Percentiles rank a stretch among this genome's conserved stretches.
Conservation (phyloP, 2,329 filamentous ascomycete species). For the Rhynchosporium agropyri region DNA sequence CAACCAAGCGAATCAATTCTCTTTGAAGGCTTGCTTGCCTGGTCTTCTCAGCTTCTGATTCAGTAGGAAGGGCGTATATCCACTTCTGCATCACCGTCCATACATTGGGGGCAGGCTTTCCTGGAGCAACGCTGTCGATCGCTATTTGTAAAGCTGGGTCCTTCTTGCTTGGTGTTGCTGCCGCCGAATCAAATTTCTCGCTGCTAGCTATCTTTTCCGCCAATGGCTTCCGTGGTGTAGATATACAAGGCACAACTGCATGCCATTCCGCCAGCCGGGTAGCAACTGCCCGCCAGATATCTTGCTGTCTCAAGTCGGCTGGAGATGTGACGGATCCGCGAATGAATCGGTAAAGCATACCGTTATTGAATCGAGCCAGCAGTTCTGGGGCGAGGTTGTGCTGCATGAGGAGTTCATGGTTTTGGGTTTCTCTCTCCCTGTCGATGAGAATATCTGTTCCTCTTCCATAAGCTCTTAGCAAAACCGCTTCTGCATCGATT, state of each 20-base stretch:
- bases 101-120: constrained; percentile 78
- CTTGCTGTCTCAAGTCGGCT: constrained; percentile 73
- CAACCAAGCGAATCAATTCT: constrained; percentile 72
- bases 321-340: constrained; percentile 78
- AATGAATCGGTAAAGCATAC: constrained; percentile 92
- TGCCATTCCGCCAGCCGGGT: constrained; percentile 91
- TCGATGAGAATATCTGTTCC: constrained; percentile 96
- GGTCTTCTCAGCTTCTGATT: constrained; percentile 67
- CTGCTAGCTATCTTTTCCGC: constrained; percentile 46
- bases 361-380: constrained; percentile 91
- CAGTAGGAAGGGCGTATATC: constrained; percentile 80
- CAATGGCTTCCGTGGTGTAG: constrained; percentile 39
- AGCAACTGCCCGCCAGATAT: constrained; percentile 82
- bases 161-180: constrained; percentile 40
- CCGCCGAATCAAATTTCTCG: constrained; percentile 35
- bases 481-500: constrained; percentile 80
- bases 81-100: constrained; percentile 98
- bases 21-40: constrained; percentile 70
- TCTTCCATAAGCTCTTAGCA: constrained; percentile 91
- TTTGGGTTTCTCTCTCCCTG: constrained; percentile 77
- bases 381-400: constrained; percentile 83
- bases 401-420: constrained; percentile 84
- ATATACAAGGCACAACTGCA: constrained; percentile 66
- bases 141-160: constrained; percentile 46
- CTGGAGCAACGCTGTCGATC: constrained; percentile 58